Percentiles rank a stretch among this genome's conserved stretches.
These are phyloP conservation scores for Urostyla sp. DNA, from an alignment of 73 alveolate genomes.

Conservation along the genomic window DNA sequence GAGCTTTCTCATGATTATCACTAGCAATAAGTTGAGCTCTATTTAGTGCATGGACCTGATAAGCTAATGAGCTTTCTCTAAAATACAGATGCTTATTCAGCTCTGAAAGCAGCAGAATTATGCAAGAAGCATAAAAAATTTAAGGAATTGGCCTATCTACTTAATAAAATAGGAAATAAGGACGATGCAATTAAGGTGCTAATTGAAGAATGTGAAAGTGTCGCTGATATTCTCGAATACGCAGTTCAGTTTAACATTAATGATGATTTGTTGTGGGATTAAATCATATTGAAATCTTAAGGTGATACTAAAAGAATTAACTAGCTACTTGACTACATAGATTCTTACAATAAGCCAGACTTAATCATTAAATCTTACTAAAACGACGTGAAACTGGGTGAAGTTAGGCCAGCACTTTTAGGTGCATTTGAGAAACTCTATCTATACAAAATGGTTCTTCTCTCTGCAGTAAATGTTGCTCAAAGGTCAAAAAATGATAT, in stretches of 20 bases:
- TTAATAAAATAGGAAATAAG: constrained; percentile 31
- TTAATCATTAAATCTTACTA: neutral
- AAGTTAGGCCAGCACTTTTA: constrained; percentile 11
- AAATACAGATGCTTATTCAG: constrained; percentile 20
- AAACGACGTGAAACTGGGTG: neutral
- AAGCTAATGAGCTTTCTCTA: constrained; percentile 19
- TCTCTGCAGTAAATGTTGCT: constrained; percentile 7
- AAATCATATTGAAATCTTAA: neutral
- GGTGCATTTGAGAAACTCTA: constrained; percentile 19
- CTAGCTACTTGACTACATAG: constrained; percentile 6
- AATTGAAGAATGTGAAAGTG: constrained; percentile 30
- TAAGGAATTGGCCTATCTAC: constrained; percentile 36
- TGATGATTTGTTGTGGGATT: constrained; percentile 40
- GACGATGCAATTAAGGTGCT: constrained; percentile 27
- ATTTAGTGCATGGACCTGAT: neutral
- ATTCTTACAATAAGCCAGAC: neutral
- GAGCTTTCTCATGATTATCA: constrained; percentile 22
- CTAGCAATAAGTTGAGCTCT: constrained; percentile 6
- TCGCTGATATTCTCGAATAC: neutral
- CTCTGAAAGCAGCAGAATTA: neutral
- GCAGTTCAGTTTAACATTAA: constrained; percentile 38
- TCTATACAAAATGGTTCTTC: neutral
- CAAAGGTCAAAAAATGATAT: constrained; percentile 7
- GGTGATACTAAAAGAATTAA: constrained; percentile 15
- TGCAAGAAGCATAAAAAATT: constrained; percentile 6